Base-by-base conservation (phyloP, 2,329 filamentous ascomycete species). In the Aureobasidium sp. region DNA sequence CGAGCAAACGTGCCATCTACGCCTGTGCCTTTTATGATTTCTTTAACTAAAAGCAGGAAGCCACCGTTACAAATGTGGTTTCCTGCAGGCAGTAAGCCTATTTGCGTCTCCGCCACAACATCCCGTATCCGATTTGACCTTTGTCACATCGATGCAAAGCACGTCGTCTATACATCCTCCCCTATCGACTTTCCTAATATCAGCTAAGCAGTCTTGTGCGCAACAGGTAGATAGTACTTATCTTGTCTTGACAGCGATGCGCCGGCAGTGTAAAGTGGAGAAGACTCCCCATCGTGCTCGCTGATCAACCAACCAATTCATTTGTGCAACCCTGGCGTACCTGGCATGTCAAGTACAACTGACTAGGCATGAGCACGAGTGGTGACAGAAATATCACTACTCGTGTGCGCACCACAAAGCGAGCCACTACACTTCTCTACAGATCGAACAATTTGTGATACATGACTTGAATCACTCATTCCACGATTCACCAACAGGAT, bases 81-180 rank as follows among this genome's bases (percentile, higher is more conserved):
- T 33, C 44, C 39, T 60, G 57, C 57, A 60, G 45, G 57, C 45
- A 60, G 57, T 45, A 33, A 60, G 45, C 57, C 57, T 60, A 39
- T 59, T 42, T 40, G 42, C 56, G 56, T 49, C 56, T 29, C 57
- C 27, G 45, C 57, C 33, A 50, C 33, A 60, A 40, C 24, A 31
- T 31, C 45, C 45, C 57, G 31, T 35, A 60, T 50, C 45, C 24
- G 45, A 33, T 49, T 50, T 50, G n/a, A 15, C 48, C 39, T 57
- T 17, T 31, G n/a, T 58, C 42, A 27, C 17, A 11, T 33, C 33
- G 33, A 33, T 39, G 42, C 33, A 27, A 17, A 37, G 42, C 31
- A 37, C 42, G n/a, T 48, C 54, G 12, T 39, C 27, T 58, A 15
- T 37, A 22, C 54, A 39, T 39, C 2, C 19, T 29, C 33, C 39